Evolutionary conservation across 768 basidiomycete species (phyloP), one percentile per base, ranked within the genome.

Genomic region (Auriscalpium orientale): DNA sequence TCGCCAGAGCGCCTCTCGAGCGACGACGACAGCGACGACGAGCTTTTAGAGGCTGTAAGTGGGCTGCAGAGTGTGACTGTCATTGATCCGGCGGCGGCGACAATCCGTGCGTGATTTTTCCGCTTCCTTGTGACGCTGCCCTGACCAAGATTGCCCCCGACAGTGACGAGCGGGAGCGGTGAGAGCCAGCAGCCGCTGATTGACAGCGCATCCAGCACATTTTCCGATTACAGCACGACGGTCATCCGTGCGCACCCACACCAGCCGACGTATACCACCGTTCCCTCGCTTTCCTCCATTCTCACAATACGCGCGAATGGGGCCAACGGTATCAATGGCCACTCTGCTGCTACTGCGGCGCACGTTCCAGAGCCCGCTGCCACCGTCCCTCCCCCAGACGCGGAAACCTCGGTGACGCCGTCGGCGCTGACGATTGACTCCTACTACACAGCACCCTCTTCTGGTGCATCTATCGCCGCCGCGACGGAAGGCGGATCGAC

Each of bases 401-500:
- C 63, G 21, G 36, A 62, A 65, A 8, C 63, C 67, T 7, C 58
- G 58, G 22, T 65, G 12, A 65, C 67, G 21, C 62, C 66, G 51
- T 58, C 62, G 49, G 62, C 67, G 54, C 74, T 81, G 51, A 76
- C 82, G 3, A 68, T 81, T 50, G 79, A 84, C 61, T 78, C 85
- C 1, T 87, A 84, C 68, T 80, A 81, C 60, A 89, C 87, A 7
- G 84, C 85, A 9, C 71, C 76, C 21, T 71, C 74, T 22, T 76
- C 76, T 2, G 62, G 73, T 33, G 68, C 75, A 1, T 84, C 83
- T 2, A 74, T 76, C 38, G 79, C 88, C 1, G 76, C 75, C 15
- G 89, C 89, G 5, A 91, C 89, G 0, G 85, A 89, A 61, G 89
- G 87, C 11, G 84, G 87, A 18, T 89, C 87, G 1, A 87, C 86